Percentiles rank a stretch among this genome's conserved stretches.
Conservation (phyloP, 805 yeast species). For the Metschnikowia cubensis region DNA sequence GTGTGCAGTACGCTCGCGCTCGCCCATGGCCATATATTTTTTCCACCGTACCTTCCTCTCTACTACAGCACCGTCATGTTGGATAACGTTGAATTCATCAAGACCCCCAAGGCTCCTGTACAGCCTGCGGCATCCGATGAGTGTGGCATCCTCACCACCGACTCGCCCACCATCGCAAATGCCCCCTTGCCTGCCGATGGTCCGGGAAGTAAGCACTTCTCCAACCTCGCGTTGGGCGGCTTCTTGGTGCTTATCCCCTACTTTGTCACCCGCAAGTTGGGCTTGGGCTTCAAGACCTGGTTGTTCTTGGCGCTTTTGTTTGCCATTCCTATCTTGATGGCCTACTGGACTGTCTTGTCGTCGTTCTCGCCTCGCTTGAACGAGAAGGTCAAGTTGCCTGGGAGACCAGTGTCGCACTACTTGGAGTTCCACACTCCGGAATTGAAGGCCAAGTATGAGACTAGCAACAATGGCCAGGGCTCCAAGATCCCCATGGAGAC, state of each 20-base stretch:
- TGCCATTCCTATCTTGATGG: conserved; percentile 69
- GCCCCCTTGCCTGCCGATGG: conserved; percentile 92
- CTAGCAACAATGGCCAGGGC: conserved; percentile 51
- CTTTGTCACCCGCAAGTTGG: conserved; percentile 59
- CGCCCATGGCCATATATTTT: conserved; percentile 1
- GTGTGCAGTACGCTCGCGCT: background rate
- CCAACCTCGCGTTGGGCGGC: conserved; percentile 51
- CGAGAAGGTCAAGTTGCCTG: conserved; percentile 71
- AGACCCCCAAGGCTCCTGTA: conserved; percentile 52
- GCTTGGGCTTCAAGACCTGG: conserved; percentile 68
- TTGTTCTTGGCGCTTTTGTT: conserved; percentile 52
- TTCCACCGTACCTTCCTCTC: background rate
- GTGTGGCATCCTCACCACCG: conserved; percentile 37
- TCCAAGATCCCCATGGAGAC: conserved; percentile 88
- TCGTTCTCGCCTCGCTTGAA: conserved; percentile 77
- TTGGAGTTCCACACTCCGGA: conserved; percentile 76
- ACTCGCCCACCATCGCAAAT: conserved; percentile 69
- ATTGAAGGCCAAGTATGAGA: conserved; percentile 57
- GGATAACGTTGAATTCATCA: conserved; percentile 48
- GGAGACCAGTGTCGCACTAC: conserved; percentile 73
- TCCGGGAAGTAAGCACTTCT: conserved; percentile 74
- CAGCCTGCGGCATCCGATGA: conserved; percentile 29
- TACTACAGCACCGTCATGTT: conserved; percentile 24
- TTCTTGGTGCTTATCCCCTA: conserved; percentile 57
- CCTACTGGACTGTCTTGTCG: conserved; percentile 77